Evolutionary conservation across 2,329 filamentous ascomycete species (phyloP).

Genomic region (Helotiales sp.): DNA sequence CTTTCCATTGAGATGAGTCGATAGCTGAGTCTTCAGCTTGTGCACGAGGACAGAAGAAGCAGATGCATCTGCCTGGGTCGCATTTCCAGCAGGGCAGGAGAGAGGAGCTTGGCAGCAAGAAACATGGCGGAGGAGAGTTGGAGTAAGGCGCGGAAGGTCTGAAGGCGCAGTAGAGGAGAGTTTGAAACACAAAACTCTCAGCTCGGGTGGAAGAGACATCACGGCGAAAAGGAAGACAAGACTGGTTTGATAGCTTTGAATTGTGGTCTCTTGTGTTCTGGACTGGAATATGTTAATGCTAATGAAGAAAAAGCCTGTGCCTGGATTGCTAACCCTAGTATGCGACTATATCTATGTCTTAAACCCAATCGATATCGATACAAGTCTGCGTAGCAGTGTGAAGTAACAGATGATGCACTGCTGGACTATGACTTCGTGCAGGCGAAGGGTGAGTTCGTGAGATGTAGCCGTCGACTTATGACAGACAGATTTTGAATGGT

Average conservation of each 20-base stretch:
- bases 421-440: neutral
- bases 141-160: slow-evolving; percentile 75
- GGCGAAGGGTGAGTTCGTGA: no score
- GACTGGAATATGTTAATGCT: neutral
- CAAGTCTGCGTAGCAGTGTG: neutral
- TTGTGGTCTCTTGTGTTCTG: neutral
- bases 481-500: neutral
- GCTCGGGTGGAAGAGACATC: slow-evolving; percentile 55
- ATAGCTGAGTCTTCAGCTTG: slow-evolving; percentile 79
- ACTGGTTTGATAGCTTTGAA: neutral
- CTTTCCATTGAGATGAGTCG: slow-evolving; percentile 77
- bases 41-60: slow-evolving; percentile 76
- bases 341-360: neutral
- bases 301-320: neutral
- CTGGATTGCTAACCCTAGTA: neutral
- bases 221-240: neutral
- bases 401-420: neutral
- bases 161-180: slow-evolving; percentile 73
- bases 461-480: neutral
- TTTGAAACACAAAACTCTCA: slow-evolving; percentile 69
- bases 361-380: neutral
- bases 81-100: slow-evolving; percentile 64
- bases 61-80: slow-evolving; percentile 62
- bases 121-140: slow-evolving; percentile 68
- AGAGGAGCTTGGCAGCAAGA: slow-evolving; percentile 64